These are phyloP conservation scores for Thymus mandschuricus DNA, from an alignment of 257 asterid genomes.

Conservation along the genomic window DNA sequence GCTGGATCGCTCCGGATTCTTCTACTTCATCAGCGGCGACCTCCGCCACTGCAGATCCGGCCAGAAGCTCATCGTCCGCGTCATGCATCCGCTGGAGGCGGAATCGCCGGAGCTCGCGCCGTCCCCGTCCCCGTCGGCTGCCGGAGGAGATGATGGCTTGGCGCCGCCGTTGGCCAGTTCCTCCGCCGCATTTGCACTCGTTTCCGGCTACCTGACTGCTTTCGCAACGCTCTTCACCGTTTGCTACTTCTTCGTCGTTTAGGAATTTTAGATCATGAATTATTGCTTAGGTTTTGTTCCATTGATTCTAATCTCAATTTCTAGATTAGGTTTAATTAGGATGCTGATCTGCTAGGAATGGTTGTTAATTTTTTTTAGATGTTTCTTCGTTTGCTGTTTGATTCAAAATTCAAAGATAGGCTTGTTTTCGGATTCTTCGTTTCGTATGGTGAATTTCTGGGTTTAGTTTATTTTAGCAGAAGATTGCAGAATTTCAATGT, in stretches of 20 bases:
- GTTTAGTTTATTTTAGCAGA: too few species aligned
- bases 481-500: too few species aligned
- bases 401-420: neutral
- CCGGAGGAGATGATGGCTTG: constrained; percentile 28
- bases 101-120: constrained; percentile 43
- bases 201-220: constrained; percentile 41
- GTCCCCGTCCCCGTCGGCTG: constrained; percentile 33
- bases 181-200: constrained; percentile 33
- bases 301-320: neutral
- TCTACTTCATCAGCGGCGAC: constrained; percentile 73
- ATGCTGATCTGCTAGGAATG: neutral
- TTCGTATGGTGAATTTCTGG: neutral
- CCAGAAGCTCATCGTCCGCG: constrained; percentile 60
- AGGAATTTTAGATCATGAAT: neutral
- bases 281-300: neutral
- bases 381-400: neutral
- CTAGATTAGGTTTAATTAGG: constrained; percentile 1
- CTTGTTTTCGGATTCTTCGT: neutral
- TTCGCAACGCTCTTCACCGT: constrained; percentile 39
- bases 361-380: neutral
- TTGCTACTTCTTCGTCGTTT: constrained; percentile 40
- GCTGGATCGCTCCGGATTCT: constrained; percentile 56
- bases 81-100: constrained; percentile 55
- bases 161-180: constrained; percentile 40
- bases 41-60: constrained; percentile 60